Evolutionary conservation across 2,329 filamentous ascomycete genomes (phyloP).

Genomic region (Fonsecaea pedrosoi): DNA sequence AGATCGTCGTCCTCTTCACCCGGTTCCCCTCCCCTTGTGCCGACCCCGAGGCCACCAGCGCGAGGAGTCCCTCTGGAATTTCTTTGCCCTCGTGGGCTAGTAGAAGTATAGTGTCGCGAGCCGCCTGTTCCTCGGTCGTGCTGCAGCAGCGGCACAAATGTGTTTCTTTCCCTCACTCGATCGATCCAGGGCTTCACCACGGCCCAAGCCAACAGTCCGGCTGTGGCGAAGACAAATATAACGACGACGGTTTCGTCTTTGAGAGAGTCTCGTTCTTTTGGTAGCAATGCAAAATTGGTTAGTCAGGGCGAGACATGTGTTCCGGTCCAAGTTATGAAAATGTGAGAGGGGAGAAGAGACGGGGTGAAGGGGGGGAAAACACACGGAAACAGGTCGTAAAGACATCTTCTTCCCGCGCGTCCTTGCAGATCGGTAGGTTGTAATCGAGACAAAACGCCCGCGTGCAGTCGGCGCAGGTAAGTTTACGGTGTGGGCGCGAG

Average conservation of each 20-base stretch:
- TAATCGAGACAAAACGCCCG: constrained; percentile 71
- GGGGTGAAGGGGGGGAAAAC: constrained; percentile 33
- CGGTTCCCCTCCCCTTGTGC: neutral
- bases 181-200: constrained; percentile 57
- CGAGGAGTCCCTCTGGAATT: neutral
- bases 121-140: constrained; percentile 9
- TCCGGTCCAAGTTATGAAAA: neutral
- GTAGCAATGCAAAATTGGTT: neutral
- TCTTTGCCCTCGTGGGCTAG: neutral
- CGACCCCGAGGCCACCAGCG: neutral
- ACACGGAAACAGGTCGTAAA: constrained; percentile 70
- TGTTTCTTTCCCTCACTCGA: constrained; percentile 26
- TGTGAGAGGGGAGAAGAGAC: neutral
- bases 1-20: neutral
- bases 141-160: constrained; percentile 21
- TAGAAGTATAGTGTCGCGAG: neutral
- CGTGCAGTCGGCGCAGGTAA: constrained; percentile 71
- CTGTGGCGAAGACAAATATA: constrained; percentile 69
- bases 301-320: neutral
- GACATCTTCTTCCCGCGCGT: constrained; percentile 67
- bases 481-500: constrained; percentile 48
- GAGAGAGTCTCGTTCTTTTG: constrained; percentile 66
- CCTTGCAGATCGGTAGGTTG: constrained; percentile 65
- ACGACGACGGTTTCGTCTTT: constrained; percentile 72
- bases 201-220: constrained; percentile 66